Conservation (phyloP, 1,139 yeast species). For the Kurtzmaniella quercitrusa region DNA sequence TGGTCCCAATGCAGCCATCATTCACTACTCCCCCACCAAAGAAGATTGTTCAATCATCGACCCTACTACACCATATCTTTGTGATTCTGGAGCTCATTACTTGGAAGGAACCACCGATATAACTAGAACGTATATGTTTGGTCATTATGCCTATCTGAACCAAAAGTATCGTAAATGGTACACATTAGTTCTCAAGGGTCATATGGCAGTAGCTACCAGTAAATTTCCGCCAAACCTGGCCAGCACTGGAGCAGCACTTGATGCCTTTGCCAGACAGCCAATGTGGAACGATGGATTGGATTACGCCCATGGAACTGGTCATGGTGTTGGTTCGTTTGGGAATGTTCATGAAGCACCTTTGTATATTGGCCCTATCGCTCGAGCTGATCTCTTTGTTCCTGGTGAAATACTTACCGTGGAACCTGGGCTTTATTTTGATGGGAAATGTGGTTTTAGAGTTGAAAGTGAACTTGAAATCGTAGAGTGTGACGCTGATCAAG, state of each 20-base stretch:
- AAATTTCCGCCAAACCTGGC: conserved; percentile 39
- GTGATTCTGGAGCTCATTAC: conserved; percentile 56
- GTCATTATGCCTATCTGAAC: conserved; percentile 16
- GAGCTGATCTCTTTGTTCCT: conserved; percentile 29
- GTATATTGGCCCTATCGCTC: conserved; percentile 38
- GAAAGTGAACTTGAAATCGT: conserved; percentile 50
- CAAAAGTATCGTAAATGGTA: conserved; percentile 33
- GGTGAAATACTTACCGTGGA: conserved; percentile 54
- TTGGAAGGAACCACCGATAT: conserved; percentile 60
- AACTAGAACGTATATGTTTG: conserved; percentile 49
- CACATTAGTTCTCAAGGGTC: conserved; percentile 53
- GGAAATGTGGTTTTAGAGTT: conserved; percentile 48
- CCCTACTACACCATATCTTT: conserved; percentile 36
- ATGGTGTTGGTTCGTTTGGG: conserved; percentile 56
- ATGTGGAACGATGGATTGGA: conserved; percentile 51
- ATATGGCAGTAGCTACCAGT: conserved; percentile 51
- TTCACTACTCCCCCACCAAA: conserved; percentile 52
- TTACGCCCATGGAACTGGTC: conserved; percentile 59
- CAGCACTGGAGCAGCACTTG: conserved; percentile 44
- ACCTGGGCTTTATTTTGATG: conserved; percentile 54
- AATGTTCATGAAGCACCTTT: conserved; percentile 56
- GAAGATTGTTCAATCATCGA: conserved; percentile 37
- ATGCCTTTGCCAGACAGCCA: conserved; percentile 48
- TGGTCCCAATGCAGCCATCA: conserved; percentile 52
- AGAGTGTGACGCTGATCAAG: conserved; percentile 26